phyloP scores from a whole-genome alignment of 345 rosid species.

The Erodium maritimum region DNA sequence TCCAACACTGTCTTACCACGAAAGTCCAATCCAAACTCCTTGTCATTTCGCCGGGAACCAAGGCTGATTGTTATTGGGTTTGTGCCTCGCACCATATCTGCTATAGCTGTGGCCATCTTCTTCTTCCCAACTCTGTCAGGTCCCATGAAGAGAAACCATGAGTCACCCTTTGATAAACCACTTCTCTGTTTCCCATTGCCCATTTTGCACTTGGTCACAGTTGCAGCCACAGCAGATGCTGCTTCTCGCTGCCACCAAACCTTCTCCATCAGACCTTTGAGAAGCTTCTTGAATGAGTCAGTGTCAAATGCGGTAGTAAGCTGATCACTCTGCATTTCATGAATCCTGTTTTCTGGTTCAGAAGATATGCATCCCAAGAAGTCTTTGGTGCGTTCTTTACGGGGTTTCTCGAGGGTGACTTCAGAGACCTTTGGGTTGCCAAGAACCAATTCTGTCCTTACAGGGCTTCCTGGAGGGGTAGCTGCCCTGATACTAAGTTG shows the following conservation, averaged over 20 bases:
- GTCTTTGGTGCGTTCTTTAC: slow-evolving; percentile 37
- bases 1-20: slow-evolving; percentile 87
- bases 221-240: slow-evolving; percentile 68
- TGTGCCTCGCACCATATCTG: slow-evolving; percentile 43
- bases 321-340: slow-evolving; percentile 31
- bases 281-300: slow-evolving; percentile 66
- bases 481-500: slow-evolving; percentile 18
- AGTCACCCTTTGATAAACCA: slow-evolving; percentile 48
- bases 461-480: slow-evolving; percentile 60
- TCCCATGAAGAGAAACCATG: slow-evolving; percentile 78
- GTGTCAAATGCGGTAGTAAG: slow-evolving; percentile 33
- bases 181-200: slow-evolving; percentile 58
- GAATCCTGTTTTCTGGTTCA: slow-evolving; percentile 35
- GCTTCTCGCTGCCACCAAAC: slow-evolving; percentile 97
- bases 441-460: slow-evolving; percentile 73
- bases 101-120: slow-evolving; percentile 73
- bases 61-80: slow-evolving; percentile 49
- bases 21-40: slow-evolving; percentile 27
- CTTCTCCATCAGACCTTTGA: slow-evolving; percentile 58
- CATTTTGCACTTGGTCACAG: slow-evolving; percentile 54
- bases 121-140: slow-evolving; percentile 81
- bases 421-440: slow-evolving; percentile 42
- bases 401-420: slow-evolving; percentile 19
- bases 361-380: slow-evolving; percentile 57
- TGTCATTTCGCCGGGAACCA: slow-evolving; percentile 38